A percentile compares a stretch with the other conserved stretches of the same genome.
Evolutionary conservation across 345 rosid species (phyloP).

Genomic region (Barbarea vulgaris): DNA sequence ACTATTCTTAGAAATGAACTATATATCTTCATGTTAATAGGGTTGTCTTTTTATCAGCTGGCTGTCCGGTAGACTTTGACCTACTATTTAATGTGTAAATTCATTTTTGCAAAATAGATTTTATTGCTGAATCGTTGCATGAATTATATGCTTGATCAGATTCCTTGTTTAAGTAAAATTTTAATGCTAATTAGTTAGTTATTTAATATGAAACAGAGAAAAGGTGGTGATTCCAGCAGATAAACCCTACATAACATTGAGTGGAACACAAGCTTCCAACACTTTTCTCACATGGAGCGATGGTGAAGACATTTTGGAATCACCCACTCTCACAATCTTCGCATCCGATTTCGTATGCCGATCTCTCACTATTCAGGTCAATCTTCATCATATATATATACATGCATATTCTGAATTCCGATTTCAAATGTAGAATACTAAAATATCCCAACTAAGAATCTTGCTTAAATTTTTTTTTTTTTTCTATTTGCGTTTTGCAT

Average conservation of each 20-base stretch:
- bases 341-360: slow-evolving; percentile 71
- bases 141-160: background rate
- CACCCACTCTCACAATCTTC: slow-evolving; percentile 58
- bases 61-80: background rate
- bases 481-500: too few relatives aligned
- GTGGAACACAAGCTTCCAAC: slow-evolving; percentile 54
- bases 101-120: background rate
- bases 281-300: slow-evolving; percentile 59
- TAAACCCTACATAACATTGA: slow-evolving; percentile 74
- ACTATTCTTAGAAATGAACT: background rate
- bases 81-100: background rate
- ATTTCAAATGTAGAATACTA: background rate
- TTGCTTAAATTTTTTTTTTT: too few relatives aligned
- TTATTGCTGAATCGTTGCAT: background rate
- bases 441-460: too few relatives aligned
- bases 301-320: slow-evolving; percentile 49
- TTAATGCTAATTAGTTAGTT: background rate
- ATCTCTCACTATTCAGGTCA: slow-evolving; percentile 65
- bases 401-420: background rate
- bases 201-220: slow-evolving; percentile 44
- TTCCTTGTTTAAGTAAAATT: background rate
- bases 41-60: background rate
- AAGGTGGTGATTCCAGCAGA: slow-evolving; percentile 62
- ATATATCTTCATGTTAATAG: background rate
- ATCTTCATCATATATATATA: slow-evolving; percentile 1